A percentile compares a stretch with the other conserved stretches of the same genome.
These are phyloP conservation scores for Venturia oleaginea DNA, from an alignment of 2,329 filamentous ascomycete species.

Conservation along the genomic window DNA sequence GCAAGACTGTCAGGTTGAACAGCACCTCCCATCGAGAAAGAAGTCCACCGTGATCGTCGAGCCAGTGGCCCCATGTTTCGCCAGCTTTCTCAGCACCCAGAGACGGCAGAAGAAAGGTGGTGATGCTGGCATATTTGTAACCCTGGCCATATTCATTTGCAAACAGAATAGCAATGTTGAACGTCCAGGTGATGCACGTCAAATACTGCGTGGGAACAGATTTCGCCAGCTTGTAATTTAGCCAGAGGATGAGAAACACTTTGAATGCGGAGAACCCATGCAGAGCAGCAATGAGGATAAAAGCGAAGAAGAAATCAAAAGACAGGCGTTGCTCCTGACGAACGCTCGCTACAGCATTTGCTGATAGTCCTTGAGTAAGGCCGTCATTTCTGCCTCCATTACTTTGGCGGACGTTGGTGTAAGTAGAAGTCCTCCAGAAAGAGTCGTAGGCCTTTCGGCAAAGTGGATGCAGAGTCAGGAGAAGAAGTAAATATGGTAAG, in stretches of 20 bases:
- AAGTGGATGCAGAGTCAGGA: conserved; percentile 72
- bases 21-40: conserved; percentile 90
- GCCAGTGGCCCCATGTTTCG: conserved; percentile 55
- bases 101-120: conserved; percentile 40
- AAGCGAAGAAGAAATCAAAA: conserved; percentile 76
- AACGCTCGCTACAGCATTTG: conserved; percentile 43
- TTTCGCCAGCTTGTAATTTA: conserved; percentile 75
- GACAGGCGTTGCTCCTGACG: conserved; percentile 56
- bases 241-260: conserved; percentile 65
- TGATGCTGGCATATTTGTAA: conserved; percentile 61
- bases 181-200: conserved; percentile 73
- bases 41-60: conserved; percentile 77
- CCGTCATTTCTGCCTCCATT: conserved; percentile 20
- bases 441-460: conserved; percentile 63
- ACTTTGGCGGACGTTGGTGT: conserved; percentile 33
- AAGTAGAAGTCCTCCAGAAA: conserved; percentile 34
- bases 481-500: conserved; percentile 65
- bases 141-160: conserved; percentile 78
- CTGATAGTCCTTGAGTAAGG: conserved; percentile 33
- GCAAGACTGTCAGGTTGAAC: conserved; percentile 90
- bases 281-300: conserved; percentile 67
- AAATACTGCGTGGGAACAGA: conserved; percentile 60
- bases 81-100: conserved; percentile 33
- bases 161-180: conserved; percentile 80
- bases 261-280: conserved; percentile 84